phyloP scores from a whole-genome alignment of 192 early-diverging fungal species.

The Dissophora ornata region DNA sequence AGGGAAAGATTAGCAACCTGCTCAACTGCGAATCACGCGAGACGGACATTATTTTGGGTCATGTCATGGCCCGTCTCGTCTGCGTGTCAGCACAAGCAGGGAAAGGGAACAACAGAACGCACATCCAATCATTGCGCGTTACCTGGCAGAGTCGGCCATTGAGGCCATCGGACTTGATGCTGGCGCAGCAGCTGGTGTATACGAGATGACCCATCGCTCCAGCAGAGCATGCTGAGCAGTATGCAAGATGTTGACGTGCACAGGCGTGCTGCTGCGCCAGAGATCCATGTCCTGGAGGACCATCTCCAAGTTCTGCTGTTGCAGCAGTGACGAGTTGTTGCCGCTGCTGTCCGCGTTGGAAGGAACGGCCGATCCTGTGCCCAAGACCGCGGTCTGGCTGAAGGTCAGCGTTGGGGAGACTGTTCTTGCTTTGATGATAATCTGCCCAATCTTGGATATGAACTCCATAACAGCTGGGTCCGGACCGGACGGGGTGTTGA shows the following conservation, averaged over 20 bases:
- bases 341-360: not conserved
- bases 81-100: too few relatives aligned
- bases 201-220: slow-evolving; percentile 52
- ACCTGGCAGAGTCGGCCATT: slow-evolving; percentile 21
- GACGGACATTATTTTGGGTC: not conserved
- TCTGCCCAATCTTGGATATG: slow-evolving; percentile 51
- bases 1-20: slow-evolving; percentile 6
- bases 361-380: not conserved
- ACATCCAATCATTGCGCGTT: not conserved
- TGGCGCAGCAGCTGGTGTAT: slow-evolving; percentile 15
- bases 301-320: slow-evolving; percentile 33
- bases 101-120: not conserved
- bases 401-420: slow-evolving; percentile 10
- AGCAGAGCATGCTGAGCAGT: slow-evolving; percentile 31
- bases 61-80: slow-evolving; percentile 1
- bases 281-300: slow-evolving; percentile 43
- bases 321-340: not conserved
- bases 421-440: slow-evolving; percentile 45
- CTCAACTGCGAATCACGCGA: not conserved
- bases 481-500: slow-evolving; percentile 5
- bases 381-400: not conserved
- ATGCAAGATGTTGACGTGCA: slow-evolving; percentile 48
- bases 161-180: slow-evolving; percentile 2
- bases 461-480: slow-evolving; percentile 53
- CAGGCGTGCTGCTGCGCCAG: slow-evolving; percentile 42